These are phyloP conservation scores for Penicillium sp. DNA, from an alignment of 2,329 filamentous ascomycete species.

Conservation along the genomic window DNA sequence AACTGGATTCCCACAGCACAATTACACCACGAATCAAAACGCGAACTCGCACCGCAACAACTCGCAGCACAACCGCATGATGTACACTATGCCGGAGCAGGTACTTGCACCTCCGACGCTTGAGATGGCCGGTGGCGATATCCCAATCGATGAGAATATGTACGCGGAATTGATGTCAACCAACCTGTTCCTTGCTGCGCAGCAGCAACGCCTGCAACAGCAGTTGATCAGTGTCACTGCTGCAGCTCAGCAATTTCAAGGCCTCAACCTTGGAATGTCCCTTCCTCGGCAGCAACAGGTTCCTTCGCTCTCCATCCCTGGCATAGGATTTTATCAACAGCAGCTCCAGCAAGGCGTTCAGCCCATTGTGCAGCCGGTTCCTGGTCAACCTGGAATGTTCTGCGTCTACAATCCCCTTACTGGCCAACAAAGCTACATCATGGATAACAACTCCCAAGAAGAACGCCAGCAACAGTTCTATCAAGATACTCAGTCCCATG, in stretches of 20 bases:
- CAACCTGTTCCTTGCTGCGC: conserved; percentile 87
- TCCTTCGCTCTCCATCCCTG: conserved; percentile 51
- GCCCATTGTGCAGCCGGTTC: conserved; percentile 61
- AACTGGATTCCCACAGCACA: conserved; percentile 51
- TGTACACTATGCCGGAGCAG: conserved; percentile 76
- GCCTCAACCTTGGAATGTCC: conserved; percentile 61
- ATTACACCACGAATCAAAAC: conserved; percentile 33
- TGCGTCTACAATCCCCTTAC: conserved; percentile 82
- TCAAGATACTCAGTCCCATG: conserved; percentile 43
- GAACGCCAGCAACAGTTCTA: conserved; percentile 36
- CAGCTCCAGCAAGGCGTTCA: conserved; percentile 66
- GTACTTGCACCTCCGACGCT: conserved; percentile 68
- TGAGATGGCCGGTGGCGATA: conserved; percentile 62
- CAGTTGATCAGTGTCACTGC: conserved; percentile 82
- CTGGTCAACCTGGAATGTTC: conserved; percentile 72
- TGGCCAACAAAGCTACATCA: conserved; percentile 76
- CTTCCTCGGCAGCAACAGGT: conserved; percentile 50
- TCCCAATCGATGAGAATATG: conserved; percentile 77
- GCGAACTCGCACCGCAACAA: conserved; percentile 32
- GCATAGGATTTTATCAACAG: conserved; percentile 61
- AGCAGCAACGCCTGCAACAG: conserved; percentile 92
- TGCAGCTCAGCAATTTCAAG: conserved; percentile 78
- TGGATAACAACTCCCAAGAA: conserved; percentile 63
- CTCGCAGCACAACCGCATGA: conserved; percentile 48
- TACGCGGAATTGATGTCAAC: conserved; percentile 88